Percentiles rank a stretch among this genome's conserved stretches.
These are phyloP conservation scores for Suhomyces faveliae DNA, from an alignment of 805 yeast genomes.

Conservation along the genomic window DNA sequence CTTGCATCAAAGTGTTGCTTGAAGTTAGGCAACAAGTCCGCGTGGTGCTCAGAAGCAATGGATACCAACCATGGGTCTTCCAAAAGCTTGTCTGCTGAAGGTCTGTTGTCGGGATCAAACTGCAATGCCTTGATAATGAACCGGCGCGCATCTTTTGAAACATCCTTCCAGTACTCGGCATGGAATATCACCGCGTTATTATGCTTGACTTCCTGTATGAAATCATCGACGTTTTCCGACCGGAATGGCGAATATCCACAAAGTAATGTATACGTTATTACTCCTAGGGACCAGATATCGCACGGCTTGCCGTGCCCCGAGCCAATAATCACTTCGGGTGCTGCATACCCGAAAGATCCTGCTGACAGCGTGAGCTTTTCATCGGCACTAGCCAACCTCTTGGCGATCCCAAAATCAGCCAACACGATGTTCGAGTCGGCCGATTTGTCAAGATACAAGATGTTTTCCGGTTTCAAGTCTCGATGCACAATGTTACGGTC, in stretches of 20 bases:
- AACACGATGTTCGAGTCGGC: constrained; percentile 70
- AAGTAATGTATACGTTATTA: constrained; percentile 82
- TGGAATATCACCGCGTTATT: constrained; percentile 83
- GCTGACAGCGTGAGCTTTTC: constrained; percentile 71
- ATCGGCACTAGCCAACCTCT: constrained; percentile 57
- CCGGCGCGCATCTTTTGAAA: constrained; percentile 75
- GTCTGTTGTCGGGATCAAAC: constrained; percentile 64
- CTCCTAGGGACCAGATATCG: constrained; percentile 95
- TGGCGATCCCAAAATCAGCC: constrained; percentile 97
- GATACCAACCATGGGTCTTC: constrained; percentile 67
- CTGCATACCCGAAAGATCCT: constrained; percentile 95
- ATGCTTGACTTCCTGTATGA: constrained; percentile 71
- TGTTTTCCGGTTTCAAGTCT: constrained; percentile 92
- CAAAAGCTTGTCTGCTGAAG: constrained; percentile 64
- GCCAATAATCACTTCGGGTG: constrained; percentile 85
- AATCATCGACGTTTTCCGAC: constrained; percentile 78
- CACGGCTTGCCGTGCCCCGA: constrained; percentile 93
- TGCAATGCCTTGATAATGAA: constrained; percentile 73
- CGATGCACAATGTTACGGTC: constrained; percentile 79
- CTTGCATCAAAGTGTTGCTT: constrained; percentile 82
- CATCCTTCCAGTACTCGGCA: constrained; percentile 79
- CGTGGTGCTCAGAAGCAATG: constrained; percentile 48
- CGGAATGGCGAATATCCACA: constrained; percentile 93
- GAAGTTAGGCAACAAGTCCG: constrained; percentile 79
- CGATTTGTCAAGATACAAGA: constrained; percentile 61